These are phyloP conservation scores for Parathielavia hyrcaniae DNA, from an alignment of 495 filamentous ascomycete species.

Conservation along the genomic window DNA sequence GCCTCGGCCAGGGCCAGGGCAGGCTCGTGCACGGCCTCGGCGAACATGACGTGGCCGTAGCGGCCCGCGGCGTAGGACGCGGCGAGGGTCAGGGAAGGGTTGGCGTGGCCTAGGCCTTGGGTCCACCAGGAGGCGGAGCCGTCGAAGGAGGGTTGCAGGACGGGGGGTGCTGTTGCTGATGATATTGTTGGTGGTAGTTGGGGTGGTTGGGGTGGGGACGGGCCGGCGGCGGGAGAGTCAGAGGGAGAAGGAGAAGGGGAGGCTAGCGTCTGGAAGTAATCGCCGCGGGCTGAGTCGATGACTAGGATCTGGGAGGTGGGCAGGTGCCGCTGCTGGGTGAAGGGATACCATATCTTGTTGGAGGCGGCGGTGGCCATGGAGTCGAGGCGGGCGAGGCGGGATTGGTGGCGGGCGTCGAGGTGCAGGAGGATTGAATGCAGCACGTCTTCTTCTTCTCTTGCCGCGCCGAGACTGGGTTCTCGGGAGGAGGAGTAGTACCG, in stretches of 20 bases:
- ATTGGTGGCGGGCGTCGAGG: slow-evolving; percentile 44
- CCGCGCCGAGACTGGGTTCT: neutral
- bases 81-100: slow-evolving; percentile 57
- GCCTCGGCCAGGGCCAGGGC: slow-evolving; percentile 57
- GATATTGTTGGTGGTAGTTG: too few relatives aligned
- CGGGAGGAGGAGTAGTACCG: slow-evolving; percentile 1
- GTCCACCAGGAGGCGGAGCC: slow-evolving; percentile 84
- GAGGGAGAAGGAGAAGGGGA: neutral
- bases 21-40: slow-evolving; percentile 64
- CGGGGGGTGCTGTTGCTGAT: neutral
- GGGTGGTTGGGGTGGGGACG: neutral
- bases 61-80: slow-evolving; percentile 74
- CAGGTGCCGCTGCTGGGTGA: slow-evolving; percentile 67
- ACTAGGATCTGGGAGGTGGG: slow-evolving; percentile 52
- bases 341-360: slow-evolving; percentile 69
- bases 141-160: slow-evolving; percentile 61
- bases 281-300: slow-evolving; percentile 70
- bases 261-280: slow-evolving; percentile 60
- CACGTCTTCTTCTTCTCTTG: neutral
- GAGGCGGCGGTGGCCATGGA: slow-evolving; percentile 53
- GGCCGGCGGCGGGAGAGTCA: neutral
- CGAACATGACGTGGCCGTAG: slow-evolving; percentile 82
- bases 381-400: slow-evolving; percentile 50
- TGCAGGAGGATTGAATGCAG: slow-evolving; percentile 37
- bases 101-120: slow-evolving; percentile 72